Conservation (phyloP, 495 filamentous ascomycete genomes). For the Neurospora discreta region DNA sequence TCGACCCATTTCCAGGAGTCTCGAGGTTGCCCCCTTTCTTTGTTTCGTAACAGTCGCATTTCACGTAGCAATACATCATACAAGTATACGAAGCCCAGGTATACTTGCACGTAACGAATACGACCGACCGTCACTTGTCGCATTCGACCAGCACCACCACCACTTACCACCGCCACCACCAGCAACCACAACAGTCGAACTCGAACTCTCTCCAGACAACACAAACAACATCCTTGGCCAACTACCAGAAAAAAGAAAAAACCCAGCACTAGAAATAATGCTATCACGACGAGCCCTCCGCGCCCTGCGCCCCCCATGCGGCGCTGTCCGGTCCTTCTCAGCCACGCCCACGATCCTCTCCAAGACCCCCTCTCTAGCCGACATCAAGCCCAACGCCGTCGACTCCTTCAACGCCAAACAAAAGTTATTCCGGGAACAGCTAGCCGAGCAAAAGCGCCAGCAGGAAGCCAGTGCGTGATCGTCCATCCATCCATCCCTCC, state of each 20-base stretch:
- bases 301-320: background rate
- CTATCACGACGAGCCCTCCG: conserved; percentile 9
- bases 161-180: background rate
- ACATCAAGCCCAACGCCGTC: conserved; percentile 58
- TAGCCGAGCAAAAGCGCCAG: conserved; percentile 65
- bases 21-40: background rate
- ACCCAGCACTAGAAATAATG: no score
- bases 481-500: conserved; percentile 32
- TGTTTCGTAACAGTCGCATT: background rate
- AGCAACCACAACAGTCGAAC: background rate
- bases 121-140: background rate
- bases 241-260: background rate
- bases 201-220: background rate
- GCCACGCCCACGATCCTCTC: conserved; percentile 37
- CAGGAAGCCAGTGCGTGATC: conserved; percentile 66
- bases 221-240: background rate
- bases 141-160: background rate
- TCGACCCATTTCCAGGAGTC: background rate
- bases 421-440: conserved; percentile 73
- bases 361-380: conserved; percentile 65
- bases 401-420: conserved; percentile 68
- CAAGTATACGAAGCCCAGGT: background rate
- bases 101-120: background rate
- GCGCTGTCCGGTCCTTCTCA: conserved; percentile 33
- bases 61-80: background rate